A percentile compares a stretch with the other conserved stretches of the same genome.
Conservation (phyloP, 768 basidiomycete genomes). For the Leucocoprinus leucothites region DNA sequence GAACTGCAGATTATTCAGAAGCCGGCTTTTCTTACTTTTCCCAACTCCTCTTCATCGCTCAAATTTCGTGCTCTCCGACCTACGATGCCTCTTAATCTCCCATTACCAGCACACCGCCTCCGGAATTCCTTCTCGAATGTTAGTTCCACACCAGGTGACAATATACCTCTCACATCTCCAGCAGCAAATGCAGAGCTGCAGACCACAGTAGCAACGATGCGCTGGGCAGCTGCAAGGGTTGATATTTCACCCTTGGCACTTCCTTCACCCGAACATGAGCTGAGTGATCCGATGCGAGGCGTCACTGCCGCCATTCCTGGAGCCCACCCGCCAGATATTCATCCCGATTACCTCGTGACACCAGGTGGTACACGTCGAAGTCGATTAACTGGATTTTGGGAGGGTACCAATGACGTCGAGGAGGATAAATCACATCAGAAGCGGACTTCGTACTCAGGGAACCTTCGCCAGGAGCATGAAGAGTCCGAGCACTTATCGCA, state of each 20-base stretch:
- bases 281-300: slow-evolving; percentile 86
- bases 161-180: slow-evolving; percentile 17
- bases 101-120: slow-evolving; percentile 28
- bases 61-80: slow-evolving; percentile 20
- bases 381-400: slow-evolving; percentile 71
- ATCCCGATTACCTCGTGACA: slow-evolving; percentile 33
- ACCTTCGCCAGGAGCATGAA: slow-evolving; percentile 2
- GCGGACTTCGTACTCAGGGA: slow-evolving; percentile 13
- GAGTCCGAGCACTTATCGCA: slow-evolving; percentile 3
- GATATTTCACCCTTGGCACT: slow-evolving; percentile 84
- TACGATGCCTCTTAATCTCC: slow-evolving; percentile 20
- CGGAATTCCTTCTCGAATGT: slow-evolving; percentile 30
- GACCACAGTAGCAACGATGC: slow-evolving; percentile 76
- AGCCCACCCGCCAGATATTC: slow-evolving; percentile 38
- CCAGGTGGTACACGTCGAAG: slow-evolving; percentile 51
- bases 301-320: slow-evolving; percentile 66
- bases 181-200: slow-evolving; percentile 48
- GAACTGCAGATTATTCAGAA: background rate
- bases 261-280: slow-evolving; percentile 88
- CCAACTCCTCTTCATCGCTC: slow-evolving; percentile 13
- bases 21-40: background rate
- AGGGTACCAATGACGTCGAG: slow-evolving; percentile 70
- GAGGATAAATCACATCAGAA: slow-evolving; percentile 20
- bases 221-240: slow-evolving; percentile 80
- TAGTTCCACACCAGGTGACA: slow-evolving; percentile 15